phyloP scores from a whole-genome alignment of 305 asterid genomes.

The Fraxinus latifolia region DNA sequence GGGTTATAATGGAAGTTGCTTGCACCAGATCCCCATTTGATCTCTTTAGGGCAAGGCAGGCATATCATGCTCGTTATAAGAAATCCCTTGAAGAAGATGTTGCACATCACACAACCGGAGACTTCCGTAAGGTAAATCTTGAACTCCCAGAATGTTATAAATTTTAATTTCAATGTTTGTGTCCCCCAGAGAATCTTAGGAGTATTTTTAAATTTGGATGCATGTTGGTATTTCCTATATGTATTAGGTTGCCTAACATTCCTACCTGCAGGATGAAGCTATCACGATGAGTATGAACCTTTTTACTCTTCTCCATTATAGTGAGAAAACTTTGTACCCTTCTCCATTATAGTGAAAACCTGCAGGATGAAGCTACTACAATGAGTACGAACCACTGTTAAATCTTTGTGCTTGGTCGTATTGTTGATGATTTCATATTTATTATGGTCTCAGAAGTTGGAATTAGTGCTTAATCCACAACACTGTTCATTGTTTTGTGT shows the following conservation, averaged over 20 bases:
- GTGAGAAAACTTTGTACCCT: neutral
- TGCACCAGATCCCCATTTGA: slow-evolving; percentile 69
- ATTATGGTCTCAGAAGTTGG: neutral
- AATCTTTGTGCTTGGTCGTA: neutral
- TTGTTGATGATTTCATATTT: neutral
- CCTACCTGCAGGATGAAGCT: neutral
- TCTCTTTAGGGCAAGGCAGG: slow-evolving; percentile 63
- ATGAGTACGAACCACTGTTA: neutral
- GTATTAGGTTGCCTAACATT: neutral
- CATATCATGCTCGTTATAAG: slow-evolving; percentile 64
- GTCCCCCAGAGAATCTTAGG: neutral
- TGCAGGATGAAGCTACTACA: neutral
- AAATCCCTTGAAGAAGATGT: slow-evolving; percentile 91
- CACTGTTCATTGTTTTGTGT: neutral
- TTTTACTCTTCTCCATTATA: neutral
- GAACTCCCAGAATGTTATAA: neutral
- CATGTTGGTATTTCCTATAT: neutral
- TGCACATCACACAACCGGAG: slow-evolving; percentile 71
- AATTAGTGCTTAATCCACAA: neutral
- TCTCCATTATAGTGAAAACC: neutral
- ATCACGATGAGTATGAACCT: neutral
- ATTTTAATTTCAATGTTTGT: neutral
- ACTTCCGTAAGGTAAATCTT: slow-evolving; percentile 63
- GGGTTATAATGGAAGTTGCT: slow-evolving; percentile 70
- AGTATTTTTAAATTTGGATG: neutral